phyloP scores from a whole-genome alignment of 2,329 filamentous ascomycete species.

The Torrubiellomyces zombiae region DNA sequence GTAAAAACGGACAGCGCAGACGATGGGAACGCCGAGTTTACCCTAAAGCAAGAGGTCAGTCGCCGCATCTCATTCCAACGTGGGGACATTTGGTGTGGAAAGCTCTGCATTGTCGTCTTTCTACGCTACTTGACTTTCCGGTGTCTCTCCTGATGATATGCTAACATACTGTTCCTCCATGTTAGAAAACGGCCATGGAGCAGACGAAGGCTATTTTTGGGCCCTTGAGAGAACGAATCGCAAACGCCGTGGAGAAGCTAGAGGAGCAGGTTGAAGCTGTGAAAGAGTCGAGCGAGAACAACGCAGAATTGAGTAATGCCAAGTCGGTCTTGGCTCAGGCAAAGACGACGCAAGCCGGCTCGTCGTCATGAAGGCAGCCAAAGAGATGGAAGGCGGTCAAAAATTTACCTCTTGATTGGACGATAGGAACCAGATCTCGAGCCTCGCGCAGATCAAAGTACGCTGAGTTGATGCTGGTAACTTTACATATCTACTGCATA shows the following conservation, averaged over 20 bases:
- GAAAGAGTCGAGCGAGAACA: conserved; percentile 26
- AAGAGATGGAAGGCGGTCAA: too few species aligned
- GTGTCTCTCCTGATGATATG: too few species aligned
- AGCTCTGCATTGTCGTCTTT: too few species aligned
- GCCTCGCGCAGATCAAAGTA: too few species aligned
- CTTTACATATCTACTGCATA: too few species aligned
- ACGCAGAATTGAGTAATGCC: conserved; percentile 37
- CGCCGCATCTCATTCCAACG: too few species aligned
- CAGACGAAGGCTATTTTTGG: conserved; percentile 77
- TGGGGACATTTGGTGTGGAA: too few species aligned
- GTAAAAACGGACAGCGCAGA: conserved; percentile 29
- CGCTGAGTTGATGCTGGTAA: too few species aligned
- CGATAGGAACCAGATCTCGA: too few species aligned
- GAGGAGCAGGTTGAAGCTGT: conserved; percentile 59
- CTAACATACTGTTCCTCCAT: background rate
- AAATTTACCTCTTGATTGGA: too few species aligned
- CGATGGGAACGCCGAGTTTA: conserved; percentile 62
- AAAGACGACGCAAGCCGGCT: conserved; percentile 22
- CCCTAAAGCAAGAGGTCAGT: conserved; percentile 72
- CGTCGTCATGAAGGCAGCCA: too few species aligned
- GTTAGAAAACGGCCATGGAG: conserved; percentile 60
- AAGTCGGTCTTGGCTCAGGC: conserved; percentile 34
- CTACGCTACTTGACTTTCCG: too few species aligned
- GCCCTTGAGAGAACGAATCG: conserved; percentile 53
- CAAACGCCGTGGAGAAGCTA: conserved; percentile 52